These are phyloP conservation scores for Didymella glomerata DNA, from an alignment of 2,329 filamentous ascomycete species.

Conservation along the genomic window DNA sequence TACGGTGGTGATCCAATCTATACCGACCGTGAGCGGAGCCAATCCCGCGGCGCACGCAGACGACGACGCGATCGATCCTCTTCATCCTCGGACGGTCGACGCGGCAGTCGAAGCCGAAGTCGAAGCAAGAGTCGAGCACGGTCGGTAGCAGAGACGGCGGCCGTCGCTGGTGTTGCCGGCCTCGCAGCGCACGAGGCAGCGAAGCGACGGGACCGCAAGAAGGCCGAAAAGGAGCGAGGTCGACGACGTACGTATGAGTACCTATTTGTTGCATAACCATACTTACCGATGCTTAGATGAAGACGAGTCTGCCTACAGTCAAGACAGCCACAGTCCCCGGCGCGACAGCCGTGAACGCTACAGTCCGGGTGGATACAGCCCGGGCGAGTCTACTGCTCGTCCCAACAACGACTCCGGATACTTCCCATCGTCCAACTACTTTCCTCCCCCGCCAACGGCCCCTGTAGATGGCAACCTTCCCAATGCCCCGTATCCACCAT, in stretches of 20 bases:
- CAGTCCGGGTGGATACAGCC: constrained; percentile 33
- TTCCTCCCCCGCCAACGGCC: constrained; percentile 57
- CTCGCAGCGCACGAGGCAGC: constrained; percentile 66
- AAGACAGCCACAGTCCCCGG: constrained; percentile 41
- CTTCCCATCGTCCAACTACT: constrained; percentile 59
- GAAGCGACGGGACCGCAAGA: constrained; percentile 65
- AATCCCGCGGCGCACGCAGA: constrained; percentile 44
- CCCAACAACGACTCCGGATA: constrained; percentile 44
- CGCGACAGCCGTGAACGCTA: constrained; percentile 23
- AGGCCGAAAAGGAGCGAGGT: constrained; percentile 61
- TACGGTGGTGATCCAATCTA: constrained; percentile 71
- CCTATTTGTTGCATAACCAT: constrained; percentile 6
- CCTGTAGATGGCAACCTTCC: constrained; percentile 38
- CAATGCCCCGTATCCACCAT: constrained; percentile 41
- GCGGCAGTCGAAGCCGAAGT: constrained; percentile 50
- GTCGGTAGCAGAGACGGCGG: constrained; percentile 63
- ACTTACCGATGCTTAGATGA: constrained; percentile 40
- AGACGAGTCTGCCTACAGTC: constrained; percentile 49
- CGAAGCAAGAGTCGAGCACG: constrained; percentile 60
- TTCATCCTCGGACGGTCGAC: constrained; percentile 52
- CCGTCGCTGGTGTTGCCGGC: constrained; percentile 66
- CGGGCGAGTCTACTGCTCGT: constrained; percentile 46
- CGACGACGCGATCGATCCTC: constrained; percentile 54
- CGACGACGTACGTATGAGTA: constrained; percentile 57
- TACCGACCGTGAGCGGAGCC: constrained; percentile 55